phyloP scores from a whole-genome alignment of 192 early-diverging fungal genomes.

The Coemansia sp. region DNA sequence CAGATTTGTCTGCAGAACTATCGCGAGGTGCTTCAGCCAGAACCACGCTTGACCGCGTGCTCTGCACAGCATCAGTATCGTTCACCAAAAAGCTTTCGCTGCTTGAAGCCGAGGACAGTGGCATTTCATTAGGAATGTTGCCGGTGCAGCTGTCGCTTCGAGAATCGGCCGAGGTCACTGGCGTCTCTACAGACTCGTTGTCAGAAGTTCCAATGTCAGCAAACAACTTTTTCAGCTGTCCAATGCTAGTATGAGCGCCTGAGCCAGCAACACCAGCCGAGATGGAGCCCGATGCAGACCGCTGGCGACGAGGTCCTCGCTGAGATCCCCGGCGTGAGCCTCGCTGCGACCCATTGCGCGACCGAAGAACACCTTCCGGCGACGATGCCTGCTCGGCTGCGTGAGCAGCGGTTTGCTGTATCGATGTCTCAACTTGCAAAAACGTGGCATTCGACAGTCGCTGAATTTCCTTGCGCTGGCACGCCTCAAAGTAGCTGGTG shows the following conservation, averaged over 20 bases:
- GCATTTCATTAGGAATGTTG: background rate
- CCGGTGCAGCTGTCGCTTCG: background rate
- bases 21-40: background rate
- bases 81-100: constrained; percentile 31
- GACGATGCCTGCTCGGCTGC: constrained; percentile 15
- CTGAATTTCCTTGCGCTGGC: constrained; percentile 77
- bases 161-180: background rate
- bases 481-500: constrained; percentile 91
- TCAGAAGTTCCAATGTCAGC: constrained; percentile 6
- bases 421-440: constrained; percentile 23
- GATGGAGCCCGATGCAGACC: constrained; percentile 22
- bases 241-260: constrained; percentile 18
- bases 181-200: background rate
- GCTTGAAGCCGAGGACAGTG: constrained; percentile 20
- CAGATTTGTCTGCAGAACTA: background rate
- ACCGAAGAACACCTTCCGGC: background rate
- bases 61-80: background rate
- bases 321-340: constrained; percentile 30
- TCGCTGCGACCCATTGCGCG: constrained; percentile 18
- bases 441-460: constrained; percentile 67
- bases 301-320: constrained; percentile 21
- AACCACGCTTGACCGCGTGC: constrained; percentile 1
- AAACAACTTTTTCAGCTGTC: constrained; percentile 53
- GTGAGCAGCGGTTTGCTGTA: background rate
- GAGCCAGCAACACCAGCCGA: background rate